Conservation (phyloP, 2,329 filamentous ascomycete species). For the Talaromyces albobiverticillius region DNA sequence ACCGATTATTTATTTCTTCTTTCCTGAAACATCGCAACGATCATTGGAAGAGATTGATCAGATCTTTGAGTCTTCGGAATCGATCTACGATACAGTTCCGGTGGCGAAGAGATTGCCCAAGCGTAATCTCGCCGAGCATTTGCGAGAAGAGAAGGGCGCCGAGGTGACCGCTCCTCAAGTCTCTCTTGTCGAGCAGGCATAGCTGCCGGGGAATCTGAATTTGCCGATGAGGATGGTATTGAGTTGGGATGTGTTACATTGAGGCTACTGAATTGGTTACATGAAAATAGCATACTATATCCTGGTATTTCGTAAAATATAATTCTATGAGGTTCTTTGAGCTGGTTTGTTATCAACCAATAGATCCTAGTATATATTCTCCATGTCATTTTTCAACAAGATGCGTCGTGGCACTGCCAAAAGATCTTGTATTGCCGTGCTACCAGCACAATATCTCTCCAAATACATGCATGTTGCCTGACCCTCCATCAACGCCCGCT, state of each 20-base stretch:
- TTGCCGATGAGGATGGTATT: too few species aligned
- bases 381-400: not conserved
- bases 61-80: not conserved
- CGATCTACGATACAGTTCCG: not conserved
- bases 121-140: too few species aligned
- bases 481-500: conserved; percentile 2
- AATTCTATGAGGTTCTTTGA: too few species aligned
- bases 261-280: too few species aligned
- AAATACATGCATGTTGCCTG: not conserved
- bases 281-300: too few species aligned
- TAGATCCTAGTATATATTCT: not conserved
- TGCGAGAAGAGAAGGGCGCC: too few species aligned
- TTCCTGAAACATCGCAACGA: not conserved
- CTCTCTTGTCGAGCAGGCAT: too few species aligned
- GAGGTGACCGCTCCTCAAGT: too few species aligned
- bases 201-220: too few species aligned
- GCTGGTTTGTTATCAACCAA: too few species aligned
- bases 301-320: too few species aligned
- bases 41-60: not conserved
- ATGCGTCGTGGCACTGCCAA: not conserved
- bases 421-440: not conserved
- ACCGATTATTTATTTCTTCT: not conserved
- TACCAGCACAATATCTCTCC: not conserved
- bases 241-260: too few species aligned
- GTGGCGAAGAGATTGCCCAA: not conserved